Percentiles rank a stretch among this genome's conserved stretches.
Conservation (phyloP, 2,329 filamentous ascomycete species). For the Didymella pinodella region DNA sequence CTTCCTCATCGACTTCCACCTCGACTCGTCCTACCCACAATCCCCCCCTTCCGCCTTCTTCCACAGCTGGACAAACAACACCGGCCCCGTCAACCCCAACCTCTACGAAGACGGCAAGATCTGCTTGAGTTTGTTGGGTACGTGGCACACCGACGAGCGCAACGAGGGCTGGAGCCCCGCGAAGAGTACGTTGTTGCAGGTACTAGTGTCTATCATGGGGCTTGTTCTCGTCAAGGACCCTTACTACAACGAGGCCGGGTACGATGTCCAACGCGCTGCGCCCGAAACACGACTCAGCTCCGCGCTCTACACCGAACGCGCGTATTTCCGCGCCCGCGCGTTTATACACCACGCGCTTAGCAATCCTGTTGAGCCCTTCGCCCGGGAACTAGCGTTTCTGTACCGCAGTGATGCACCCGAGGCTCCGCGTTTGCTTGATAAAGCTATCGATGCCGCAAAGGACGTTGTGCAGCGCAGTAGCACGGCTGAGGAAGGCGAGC, state of each 20-base stretch:
- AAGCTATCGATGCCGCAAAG: slow-evolving; percentile 54
- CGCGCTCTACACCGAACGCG: slow-evolving; percentile 62
- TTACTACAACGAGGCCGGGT: slow-evolving; percentile 71
- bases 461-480: slow-evolving; percentile 53
- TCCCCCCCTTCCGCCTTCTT: slow-evolving; percentile 64
- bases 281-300: slow-evolving; percentile 57
- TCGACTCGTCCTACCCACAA: slow-evolving; percentile 60
- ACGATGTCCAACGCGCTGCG: slow-evolving; percentile 60
- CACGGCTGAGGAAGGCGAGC: slow-evolving; percentile 35
- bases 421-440: slow-evolving; percentile 53
- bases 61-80: slow-evolving; percentile 64
- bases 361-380: slow-evolving; percentile 55
- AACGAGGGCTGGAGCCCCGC: slow-evolving; percentile 63
- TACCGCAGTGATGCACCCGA: slow-evolving; percentile 53
- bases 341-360: slow-evolving; percentile 61
- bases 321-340: slow-evolving; percentile 60
- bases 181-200: slow-evolving; percentile 64
- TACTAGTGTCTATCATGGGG: slow-evolving; percentile 65
- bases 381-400: slow-evolving; percentile 61
- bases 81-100: slow-evolving; percentile 67
- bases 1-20: slow-evolving; percentile 67
- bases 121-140: slow-evolving; percentile 66
- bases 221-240: slow-evolving; percentile 66
- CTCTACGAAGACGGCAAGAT: slow-evolving; percentile 70
- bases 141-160: slow-evolving; percentile 63